Conservation (phyloP, 352 stramenopile species). For the Phytophthora pisi region DNA sequence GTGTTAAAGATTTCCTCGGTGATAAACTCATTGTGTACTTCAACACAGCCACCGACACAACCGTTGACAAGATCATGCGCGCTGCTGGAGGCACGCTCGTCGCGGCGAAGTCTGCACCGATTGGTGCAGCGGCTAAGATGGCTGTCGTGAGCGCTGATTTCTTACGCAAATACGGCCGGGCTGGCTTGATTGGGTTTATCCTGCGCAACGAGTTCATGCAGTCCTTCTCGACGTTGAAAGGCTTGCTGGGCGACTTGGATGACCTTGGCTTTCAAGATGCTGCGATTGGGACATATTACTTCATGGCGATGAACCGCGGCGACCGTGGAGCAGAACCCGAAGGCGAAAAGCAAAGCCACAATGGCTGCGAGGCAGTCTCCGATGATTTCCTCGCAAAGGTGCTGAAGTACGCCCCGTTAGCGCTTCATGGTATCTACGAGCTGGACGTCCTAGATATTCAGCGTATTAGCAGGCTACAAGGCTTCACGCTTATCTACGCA, state of each 20-base stretch:
- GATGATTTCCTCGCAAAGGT: conserved; percentile 77
- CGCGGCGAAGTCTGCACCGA: conserved; percentile 78
- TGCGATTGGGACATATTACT: conserved; percentile 87
- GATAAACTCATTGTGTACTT: conserved; percentile 78
- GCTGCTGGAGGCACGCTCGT: conserved; percentile 79
- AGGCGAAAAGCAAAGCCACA: conserved; percentile 63
- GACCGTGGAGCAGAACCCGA: conserved; percentile 76
- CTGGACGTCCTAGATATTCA: conserved; percentile 86
- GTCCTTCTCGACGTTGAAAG: conserved; percentile 85
- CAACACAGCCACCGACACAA: conserved; percentile 79
- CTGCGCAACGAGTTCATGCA: conserved; percentile 91
- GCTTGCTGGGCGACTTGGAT: conserved; percentile 78
- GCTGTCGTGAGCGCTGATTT: conserved; percentile 87
- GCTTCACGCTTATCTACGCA: conserved; percentile 80
- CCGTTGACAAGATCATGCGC: conserved; percentile 85
- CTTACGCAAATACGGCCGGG: conserved; percentile 82
- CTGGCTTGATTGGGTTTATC: conserved; percentile 82
- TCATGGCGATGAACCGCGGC: conserved; percentile 89
- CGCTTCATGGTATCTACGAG: conserved; percentile 86
- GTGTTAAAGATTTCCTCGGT: conserved; percentile 76
- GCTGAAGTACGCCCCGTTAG: conserved; percentile 77
- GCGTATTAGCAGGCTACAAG: conserved; percentile 79
- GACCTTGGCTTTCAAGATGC: conserved; percentile 86
- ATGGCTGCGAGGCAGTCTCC: conserved; percentile 58
- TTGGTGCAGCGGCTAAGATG: conserved; percentile 83